phyloP scores from a whole-genome alignment of 129 eudicot species.

The sunflower (Helianthus annuus) region HanXRQr2.0-SUNRISE NC_035433.2:84768361-84768860 shows the following conservation, averaged over 20 bases:
- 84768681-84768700: conserved; percentile 9
- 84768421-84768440: conserved; percentile 10
- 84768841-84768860: conserved; percentile 3
- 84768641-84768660: conserved; percentile 8
- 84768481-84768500: conserved; percentile 13
- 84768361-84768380: conserved; percentile 38
- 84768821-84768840: conserved; percentile 18
- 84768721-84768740: neutral
- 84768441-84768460: conserved; percentile 29
- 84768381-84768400: conserved; percentile 48
- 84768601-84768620: conserved; percentile 1
- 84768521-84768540: conserved; percentile 16
- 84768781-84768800: conserved; percentile 12
- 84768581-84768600: conserved; percentile 7
- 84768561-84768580: neutral
- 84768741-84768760: too few species aligned
- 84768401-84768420: conserved; percentile 27
- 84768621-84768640: conserved; percentile 19
- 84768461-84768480: conserved; percentile 18
- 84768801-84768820: conserved; percentile 14
- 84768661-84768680: conserved; percentile 16
- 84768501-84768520: conserved; percentile 17
- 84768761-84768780: neutral
- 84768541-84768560: conserved; percentile 1
- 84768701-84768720: neutral